These are phyloP conservation scores for Aurantiochytrium sp. DNA, from an alignment of 108 stramenopile species.

Conservation along the genomic window DNA sequence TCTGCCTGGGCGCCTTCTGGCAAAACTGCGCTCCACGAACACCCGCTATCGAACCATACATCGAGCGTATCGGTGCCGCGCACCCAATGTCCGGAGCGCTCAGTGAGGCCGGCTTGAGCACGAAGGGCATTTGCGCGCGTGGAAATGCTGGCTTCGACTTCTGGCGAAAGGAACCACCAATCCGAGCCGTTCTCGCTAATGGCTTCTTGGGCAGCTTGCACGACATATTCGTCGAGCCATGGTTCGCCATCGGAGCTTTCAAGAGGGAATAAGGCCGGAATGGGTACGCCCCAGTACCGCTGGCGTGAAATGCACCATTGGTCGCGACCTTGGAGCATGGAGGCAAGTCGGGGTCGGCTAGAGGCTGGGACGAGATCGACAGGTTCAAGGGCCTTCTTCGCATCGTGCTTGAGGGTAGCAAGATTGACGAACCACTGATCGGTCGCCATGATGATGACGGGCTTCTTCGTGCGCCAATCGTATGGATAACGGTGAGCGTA, in stretches of 20 bases:
- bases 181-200: slow-evolving; percentile 85
- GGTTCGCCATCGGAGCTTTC: slow-evolving; percentile 16
- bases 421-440: slow-evolving; percentile 91
- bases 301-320: slow-evolving; percentile 99
- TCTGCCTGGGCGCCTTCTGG: slow-evolving; percentile 74
- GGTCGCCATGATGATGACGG: slow-evolving; percentile 94
- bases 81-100: slow-evolving; percentile 44
- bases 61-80: slow-evolving; percentile 99
- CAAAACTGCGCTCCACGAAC: slow-evolving; percentile 86
- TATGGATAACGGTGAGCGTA: slow-evolving; percentile 97
- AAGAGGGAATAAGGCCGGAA: slow-evolving; percentile 78
- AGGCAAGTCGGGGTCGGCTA: slow-evolving; percentile 65
- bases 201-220: slow-evolving; percentile 68
- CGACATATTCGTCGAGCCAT: slow-evolving; percentile 70
- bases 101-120: background rate
- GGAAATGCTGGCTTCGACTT: slow-evolving; percentile 50
- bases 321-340: slow-evolving; percentile 69
- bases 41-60: slow-evolving; percentile 98
- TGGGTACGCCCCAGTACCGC: slow-evolving; percentile 96
- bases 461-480: slow-evolving; percentile 99
- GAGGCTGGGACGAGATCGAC: slow-evolving; percentile 89
- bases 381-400: slow-evolving; percentile 72
- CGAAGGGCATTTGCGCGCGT: background rate
- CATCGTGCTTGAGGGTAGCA: slow-evolving; percentile 66
- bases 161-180: slow-evolving; percentile 85